A percentile compares a stretch with the other conserved stretches of the same genome.
phyloP scores from a whole-genome alignment of 768 basidiomycete genomes.

The Mycena pura region DNA sequence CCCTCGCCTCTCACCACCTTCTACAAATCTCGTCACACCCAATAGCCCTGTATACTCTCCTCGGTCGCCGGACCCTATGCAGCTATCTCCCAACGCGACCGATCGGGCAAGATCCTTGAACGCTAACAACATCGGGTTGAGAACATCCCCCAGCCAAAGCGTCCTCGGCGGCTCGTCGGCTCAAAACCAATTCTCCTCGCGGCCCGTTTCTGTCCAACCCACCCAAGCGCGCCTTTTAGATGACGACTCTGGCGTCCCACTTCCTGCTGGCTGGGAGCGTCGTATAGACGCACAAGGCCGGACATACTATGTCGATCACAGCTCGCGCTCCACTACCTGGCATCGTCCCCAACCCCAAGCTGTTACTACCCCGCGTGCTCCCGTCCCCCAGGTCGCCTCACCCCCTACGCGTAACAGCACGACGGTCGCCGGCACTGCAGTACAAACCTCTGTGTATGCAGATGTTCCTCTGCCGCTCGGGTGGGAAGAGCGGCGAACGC shows the following conservation, averaged over 20 bases:
- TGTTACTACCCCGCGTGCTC: constrained; percentile 31
- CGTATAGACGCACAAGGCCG: constrained; percentile 75
- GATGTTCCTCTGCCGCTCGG: constrained; percentile 83
- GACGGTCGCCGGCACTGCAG: constrained; percentile 29
- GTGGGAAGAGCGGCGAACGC: constrained; percentile 91
- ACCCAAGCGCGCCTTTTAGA: constrained; percentile 43
- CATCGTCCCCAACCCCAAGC: constrained; percentile 52
- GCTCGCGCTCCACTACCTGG: constrained; percentile 83
- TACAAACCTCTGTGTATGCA: constrained; percentile 51
- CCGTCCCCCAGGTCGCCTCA: constrained; percentile 23
- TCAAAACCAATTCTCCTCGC: constrained; percentile 29
- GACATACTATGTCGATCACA: constrained; percentile 89
- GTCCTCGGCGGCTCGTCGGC: constrained; percentile 31
- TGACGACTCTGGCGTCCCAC: constrained; percentile 66
- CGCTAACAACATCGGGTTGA: constrained; percentile 30
- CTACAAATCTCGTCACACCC: constrained; percentile 4
- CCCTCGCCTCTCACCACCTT: constrained; percentile 24
- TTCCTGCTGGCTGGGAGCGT: constrained; percentile 87
- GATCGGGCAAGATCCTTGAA: constrained; percentile 21
- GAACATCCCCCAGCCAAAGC: constrained; percentile 36
- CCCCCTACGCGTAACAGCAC: constrained; percentile 28
- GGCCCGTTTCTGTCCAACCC: constrained; percentile 21
- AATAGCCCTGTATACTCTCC: constrained; percentile 1
- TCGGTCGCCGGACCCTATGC: constrained; percentile 7
- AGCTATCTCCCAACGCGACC: constrained; percentile 19